Percentiles rank a stretch among this genome's conserved stretches.
Conservation (phyloP, 495 filamentous ascomycete species). For the Aspergillus asperescens region DNA sequence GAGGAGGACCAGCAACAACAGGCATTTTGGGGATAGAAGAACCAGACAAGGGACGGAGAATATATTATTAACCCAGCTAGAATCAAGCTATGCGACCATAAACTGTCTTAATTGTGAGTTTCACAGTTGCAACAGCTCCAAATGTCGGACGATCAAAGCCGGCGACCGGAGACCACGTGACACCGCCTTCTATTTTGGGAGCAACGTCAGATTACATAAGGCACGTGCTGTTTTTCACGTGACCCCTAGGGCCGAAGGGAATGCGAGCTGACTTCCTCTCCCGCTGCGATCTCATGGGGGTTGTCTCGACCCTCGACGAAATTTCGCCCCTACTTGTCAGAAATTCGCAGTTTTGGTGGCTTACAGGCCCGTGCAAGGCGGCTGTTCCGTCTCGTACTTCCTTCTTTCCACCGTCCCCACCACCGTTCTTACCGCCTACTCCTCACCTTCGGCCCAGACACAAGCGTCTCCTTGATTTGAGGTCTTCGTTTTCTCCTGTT, state of each 20-base stretch:
- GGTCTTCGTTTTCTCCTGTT: constrained; percentile 12
- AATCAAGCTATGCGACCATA: not conserved
- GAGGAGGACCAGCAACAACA: constrained; percentile 55
- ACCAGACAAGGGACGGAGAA: not conserved
- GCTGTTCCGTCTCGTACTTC: constrained; percentile 33
- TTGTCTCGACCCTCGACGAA: constrained; percentile 22
- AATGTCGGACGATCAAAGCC: constrained; percentile 15
- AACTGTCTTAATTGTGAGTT: too few species aligned
- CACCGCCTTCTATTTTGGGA: constrained; percentile 10
- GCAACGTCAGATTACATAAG: constrained; percentile 6
- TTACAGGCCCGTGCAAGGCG: constrained; percentile 35
- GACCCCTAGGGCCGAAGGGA: constrained; percentile 17
- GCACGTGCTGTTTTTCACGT: constrained; percentile 18
- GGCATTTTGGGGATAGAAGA: constrained; percentile 54
- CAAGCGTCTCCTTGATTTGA: constrained; percentile 33
- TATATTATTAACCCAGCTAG: too few species aligned
- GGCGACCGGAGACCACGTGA: constrained; percentile 18
- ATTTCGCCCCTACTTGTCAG: constrained; percentile 23
- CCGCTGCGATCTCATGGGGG: constrained; percentile 28
- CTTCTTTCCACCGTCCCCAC: constrained; percentile 17
- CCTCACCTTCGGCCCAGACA: constrained; percentile 29
- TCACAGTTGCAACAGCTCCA: constrained; percentile 10
- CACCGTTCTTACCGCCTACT: constrained; percentile 32
- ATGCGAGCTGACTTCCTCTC: constrained; percentile 25
- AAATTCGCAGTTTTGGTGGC: constrained; percentile 26